These are phyloP conservation scores for Penicillium hordei DNA, from an alignment of 2,329 filamentous ascomycete species.

Conservation along the genomic window DNA sequence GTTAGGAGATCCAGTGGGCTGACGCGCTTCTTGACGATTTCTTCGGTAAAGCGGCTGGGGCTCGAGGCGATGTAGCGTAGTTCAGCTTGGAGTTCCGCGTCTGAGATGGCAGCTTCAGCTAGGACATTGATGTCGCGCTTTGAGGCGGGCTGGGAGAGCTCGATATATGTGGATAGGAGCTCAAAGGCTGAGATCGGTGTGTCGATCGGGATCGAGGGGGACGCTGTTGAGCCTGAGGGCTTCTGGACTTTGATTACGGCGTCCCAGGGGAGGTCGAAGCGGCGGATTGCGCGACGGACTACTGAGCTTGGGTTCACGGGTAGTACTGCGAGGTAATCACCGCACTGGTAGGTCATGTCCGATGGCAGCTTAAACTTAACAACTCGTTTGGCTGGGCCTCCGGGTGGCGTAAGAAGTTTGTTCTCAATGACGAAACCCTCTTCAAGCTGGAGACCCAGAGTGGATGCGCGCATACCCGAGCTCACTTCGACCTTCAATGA, in stretches of 20 bases:
- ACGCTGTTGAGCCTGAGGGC: slow-evolving; percentile 44
- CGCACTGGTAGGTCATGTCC: slow-evolving; percentile 65
- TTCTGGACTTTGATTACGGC: slow-evolving; percentile 61
- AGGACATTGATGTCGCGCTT: slow-evolving; percentile 58
- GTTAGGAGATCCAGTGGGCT: slow-evolving; percentile 65
- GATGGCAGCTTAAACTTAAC: slow-evolving; percentile 68
- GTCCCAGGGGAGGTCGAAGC: slow-evolving; percentile 69
- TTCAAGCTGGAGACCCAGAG: slow-evolving; percentile 63
- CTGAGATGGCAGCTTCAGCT: slow-evolving; percentile 49
- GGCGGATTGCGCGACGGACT: slow-evolving; percentile 62
- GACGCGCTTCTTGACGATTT: slow-evolving; percentile 57
- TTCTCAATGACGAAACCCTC: slow-evolving; percentile 60
- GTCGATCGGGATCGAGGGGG: slow-evolving; percentile 52
- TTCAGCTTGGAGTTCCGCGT: slow-evolving; percentile 50
- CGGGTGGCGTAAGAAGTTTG: slow-evolving; percentile 52
- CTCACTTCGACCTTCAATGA: slow-evolving; percentile 51
- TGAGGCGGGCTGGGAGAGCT: slow-evolving; percentile 70
- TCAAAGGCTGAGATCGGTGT: slow-evolving; percentile 61
- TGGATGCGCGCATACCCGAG: slow-evolving; percentile 54
- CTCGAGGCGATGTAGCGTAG: slow-evolving; percentile 32
- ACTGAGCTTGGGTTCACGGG: slow-evolving; percentile 66
- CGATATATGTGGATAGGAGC: slow-evolving; percentile 69
- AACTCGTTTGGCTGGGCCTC: slow-evolving; percentile 60
- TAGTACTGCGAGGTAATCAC: slow-evolving; percentile 74
- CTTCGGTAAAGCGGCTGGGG: slow-evolving; percentile 45